A percentile compares a stretch with the other conserved stretches of the same genome.
Conservation (phyloP, 176 grass and related monocot genomes). For the Zizania latifolia region DNA sequence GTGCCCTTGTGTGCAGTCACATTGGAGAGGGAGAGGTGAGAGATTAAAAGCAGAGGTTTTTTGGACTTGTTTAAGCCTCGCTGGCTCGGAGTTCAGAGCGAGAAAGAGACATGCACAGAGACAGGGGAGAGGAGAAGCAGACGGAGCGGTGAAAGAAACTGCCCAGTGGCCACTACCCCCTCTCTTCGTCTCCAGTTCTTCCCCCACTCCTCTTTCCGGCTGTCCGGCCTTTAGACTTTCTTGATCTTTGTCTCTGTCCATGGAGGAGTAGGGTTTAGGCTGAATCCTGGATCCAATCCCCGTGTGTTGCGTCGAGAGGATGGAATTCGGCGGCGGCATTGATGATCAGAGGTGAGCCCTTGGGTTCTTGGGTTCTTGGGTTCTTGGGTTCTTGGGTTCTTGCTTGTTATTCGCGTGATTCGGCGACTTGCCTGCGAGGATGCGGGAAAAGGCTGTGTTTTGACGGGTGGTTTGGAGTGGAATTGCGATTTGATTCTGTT, state of each 20-base stretch:
- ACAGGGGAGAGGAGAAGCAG: neutral
- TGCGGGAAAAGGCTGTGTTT: neutral
- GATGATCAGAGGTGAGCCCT: conserved; percentile 43
- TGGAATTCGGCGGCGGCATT: conserved; percentile 57
- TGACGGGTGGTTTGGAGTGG: neutral
- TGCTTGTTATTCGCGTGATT: neutral
- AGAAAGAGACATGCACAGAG: neutral
- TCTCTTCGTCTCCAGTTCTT: neutral
- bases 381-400: neutral
- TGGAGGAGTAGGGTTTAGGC: neutral
- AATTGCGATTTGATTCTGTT: neutral
- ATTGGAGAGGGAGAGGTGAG: neutral
- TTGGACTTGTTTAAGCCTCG: neutral
- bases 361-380: no score
- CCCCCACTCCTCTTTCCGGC: neutral
- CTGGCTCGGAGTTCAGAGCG: neutral
- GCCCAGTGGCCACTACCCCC: neutral
- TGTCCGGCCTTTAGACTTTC: neutral
- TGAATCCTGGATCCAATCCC: conserved; percentile 10
- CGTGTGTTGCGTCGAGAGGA: neutral
- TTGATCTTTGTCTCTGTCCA: neutral
- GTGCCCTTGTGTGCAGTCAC: conserved; percentile 34
- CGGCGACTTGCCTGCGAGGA: neutral
- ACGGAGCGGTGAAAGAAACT: conserved; percentile 15
- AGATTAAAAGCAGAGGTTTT: conserved; percentile 2